Conservation (phyloP, 2,329 filamentous ascomycete genomes). For the Drechslerella dactyloides region DNA sequence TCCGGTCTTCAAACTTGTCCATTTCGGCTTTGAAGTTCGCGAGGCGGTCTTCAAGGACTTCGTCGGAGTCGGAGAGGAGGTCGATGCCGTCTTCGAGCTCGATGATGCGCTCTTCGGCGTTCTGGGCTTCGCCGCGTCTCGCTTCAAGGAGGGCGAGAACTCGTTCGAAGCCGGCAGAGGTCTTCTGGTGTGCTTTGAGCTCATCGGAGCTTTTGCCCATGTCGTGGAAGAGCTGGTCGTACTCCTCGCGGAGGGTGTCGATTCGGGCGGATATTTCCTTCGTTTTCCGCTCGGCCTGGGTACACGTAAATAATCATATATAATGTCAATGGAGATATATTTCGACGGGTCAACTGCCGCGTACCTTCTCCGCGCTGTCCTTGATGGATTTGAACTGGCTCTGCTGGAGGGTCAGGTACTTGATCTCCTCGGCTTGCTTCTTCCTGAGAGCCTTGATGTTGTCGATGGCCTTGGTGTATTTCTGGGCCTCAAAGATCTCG, state of each 20-base stretch:
- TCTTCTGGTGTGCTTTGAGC: slow-evolving; percentile 24
- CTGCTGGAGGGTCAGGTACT: slow-evolving; percentile 75
- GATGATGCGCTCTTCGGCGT: slow-evolving; percentile 23
- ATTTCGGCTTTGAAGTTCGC: slow-evolving; percentile 46
- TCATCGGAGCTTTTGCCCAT: slow-evolving; percentile 34
- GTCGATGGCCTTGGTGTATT: slow-evolving; percentile 96
- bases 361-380: slow-evolving; percentile 74
- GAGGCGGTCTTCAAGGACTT: slow-evolving; percentile 29
- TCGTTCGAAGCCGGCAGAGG: slow-evolving; percentile 33
- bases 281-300: slow-evolving; percentile 38
- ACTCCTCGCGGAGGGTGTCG: slow-evolving; percentile 34
- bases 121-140: slow-evolving; percentile 16
- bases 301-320: too few species aligned
- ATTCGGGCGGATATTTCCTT: slow-evolving; percentile 39
- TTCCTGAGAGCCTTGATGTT: slow-evolving; percentile 89
- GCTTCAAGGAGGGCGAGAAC: slow-evolving; percentile 21
- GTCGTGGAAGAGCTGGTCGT: slow-evolving; percentile 38
- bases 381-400: slow-evolving; percentile 81
- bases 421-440: slow-evolving; percentile 77
- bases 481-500: slow-evolving; percentile 95
- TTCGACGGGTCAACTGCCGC: too few species aligned
- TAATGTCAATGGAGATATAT: too few species aligned
- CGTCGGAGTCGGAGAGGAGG: slow-evolving; percentile 35
- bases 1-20: slow-evolving; percentile 35
- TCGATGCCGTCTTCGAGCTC: slow-evolving; percentile 40